phyloP scores from a whole-genome alignment of 352 stramenopile species.

The Phytopythium vexans region DNA sequence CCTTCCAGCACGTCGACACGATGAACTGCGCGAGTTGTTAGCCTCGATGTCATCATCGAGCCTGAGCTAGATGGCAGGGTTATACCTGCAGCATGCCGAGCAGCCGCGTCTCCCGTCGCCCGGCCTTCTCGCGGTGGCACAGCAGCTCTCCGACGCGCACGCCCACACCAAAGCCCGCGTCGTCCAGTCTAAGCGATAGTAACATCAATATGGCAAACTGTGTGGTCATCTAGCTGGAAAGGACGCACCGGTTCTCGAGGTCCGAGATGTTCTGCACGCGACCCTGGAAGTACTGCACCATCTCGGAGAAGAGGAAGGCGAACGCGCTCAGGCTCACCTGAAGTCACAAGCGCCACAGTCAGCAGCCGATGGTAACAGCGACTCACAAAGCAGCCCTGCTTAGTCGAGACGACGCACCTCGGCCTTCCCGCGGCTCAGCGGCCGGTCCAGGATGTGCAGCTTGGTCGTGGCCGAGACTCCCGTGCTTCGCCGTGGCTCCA shows the following conservation, averaged over 20 bases:
- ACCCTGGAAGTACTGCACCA: conserved; percentile 98
- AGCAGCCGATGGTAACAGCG: neutral
- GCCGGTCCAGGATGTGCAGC: conserved; percentile 76
- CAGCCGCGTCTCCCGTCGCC: conserved; percentile 77
- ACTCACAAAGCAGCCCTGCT: neutral
- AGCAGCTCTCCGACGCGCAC: conserved; percentile 94
- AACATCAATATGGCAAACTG: neutral
- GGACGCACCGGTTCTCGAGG: conserved; percentile 85
- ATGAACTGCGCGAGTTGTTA: conserved; percentile 74
- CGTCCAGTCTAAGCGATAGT: conserved; percentile 72
- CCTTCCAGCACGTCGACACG: conserved; percentile 93
- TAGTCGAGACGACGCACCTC: conserved; percentile 32
- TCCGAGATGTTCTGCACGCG: conserved; percentile 95
- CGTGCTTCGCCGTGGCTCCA: conserved; percentile 54
- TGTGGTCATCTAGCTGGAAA: neutral
- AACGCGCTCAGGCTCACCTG: conserved; percentile 94
- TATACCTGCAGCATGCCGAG: conserved; percentile 79
- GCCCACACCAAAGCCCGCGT: conserved; percentile 94
- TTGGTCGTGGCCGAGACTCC: conserved; percentile 51
- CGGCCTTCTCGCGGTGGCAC: conserved; percentile 82
- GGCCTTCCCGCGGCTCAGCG: conserved; percentile 70
- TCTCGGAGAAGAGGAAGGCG: conserved; percentile 97
- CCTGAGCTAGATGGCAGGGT: neutral
- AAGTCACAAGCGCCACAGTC: neutral
- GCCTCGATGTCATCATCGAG: conserved; percentile 44